Conservation (phyloP, 2,329 filamentous ascomycete species). For the Claviceps sp. region DNA sequence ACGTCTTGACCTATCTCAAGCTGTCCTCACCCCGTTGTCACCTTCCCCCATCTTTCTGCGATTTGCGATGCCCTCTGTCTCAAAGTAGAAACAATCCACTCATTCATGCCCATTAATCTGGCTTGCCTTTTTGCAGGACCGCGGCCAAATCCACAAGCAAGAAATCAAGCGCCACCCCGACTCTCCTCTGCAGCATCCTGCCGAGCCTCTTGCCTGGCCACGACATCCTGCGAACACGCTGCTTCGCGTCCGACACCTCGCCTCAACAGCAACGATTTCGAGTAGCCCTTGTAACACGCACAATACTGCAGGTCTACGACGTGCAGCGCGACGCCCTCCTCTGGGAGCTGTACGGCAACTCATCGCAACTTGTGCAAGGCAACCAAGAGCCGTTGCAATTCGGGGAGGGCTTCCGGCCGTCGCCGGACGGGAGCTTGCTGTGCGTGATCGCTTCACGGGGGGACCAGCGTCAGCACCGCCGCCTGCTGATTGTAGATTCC, state of each 20-base stretch:
- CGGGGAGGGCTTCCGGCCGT: constrained; percentile 2
- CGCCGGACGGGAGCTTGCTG: constrained; percentile 4
- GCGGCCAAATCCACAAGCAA: neutral
- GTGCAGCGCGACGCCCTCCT: constrained; percentile 1
- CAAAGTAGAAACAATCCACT: neutral
- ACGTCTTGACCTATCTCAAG: neutral
- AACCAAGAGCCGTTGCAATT: constrained; percentile 3
- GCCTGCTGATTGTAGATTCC: constrained; percentile 2
- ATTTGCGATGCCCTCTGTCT: neutral
- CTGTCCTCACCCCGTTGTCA: neutral
- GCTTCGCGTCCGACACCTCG: neutral
- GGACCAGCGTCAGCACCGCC: neutral
- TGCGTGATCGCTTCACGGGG: constrained; percentile 2
- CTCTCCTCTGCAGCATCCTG: neutral
- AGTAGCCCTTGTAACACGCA: constrained; percentile 1
- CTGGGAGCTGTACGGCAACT: constrained; percentile 6
- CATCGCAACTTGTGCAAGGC: constrained; percentile 4
- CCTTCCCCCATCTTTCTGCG: neutral
- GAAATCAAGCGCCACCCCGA: constrained; percentile 1
- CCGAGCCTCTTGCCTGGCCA: constrained; percentile 3
- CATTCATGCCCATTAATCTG: neutral
- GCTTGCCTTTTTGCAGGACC: neutral
- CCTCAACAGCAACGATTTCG: neutral
- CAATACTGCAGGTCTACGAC: constrained; percentile 4
- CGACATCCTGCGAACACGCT: neutral